Conservation (phyloP, 2,329 filamentous ascomycete species). For the Hymenoscyphus salicellus region DNA sequence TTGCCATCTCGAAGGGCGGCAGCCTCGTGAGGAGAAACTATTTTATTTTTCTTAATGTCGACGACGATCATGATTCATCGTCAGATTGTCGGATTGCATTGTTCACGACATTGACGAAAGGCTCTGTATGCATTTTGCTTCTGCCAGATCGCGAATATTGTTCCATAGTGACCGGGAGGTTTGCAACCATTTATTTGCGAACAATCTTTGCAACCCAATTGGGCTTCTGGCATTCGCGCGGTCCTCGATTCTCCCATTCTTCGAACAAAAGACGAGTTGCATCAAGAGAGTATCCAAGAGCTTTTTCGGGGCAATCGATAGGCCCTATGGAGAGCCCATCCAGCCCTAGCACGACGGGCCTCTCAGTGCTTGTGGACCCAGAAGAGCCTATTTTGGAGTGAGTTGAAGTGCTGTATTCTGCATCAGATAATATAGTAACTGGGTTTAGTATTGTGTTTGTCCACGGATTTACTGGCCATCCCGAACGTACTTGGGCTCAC, state of each 20-base stretch:
- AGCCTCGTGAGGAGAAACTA: neutral
- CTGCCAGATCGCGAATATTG: too few relatives aligned
- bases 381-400: neutral
- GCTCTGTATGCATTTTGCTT: too few relatives aligned
- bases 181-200: too few relatives aligned
- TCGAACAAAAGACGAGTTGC: neutral
- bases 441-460: conserved; percentile 39
- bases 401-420: neutral
- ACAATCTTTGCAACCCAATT: too few relatives aligned
- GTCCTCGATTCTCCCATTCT: too few relatives aligned
- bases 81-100: too few relatives aligned
- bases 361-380: neutral
- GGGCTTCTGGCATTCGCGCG: too few relatives aligned
- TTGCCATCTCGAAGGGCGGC: neutral
- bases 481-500: conserved; percentile 41
- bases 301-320: neutral
- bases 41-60: neutral
- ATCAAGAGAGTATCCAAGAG: neutral
- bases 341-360: neutral
- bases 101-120: too few relatives aligned
- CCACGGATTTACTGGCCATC: conserved; percentile 43
- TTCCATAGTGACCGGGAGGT: too few relatives aligned
- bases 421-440: neutral
- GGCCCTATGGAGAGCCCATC: neutral
- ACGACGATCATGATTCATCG: too few relatives aligned